Conservation (phyloP, 441 rosid species). For the Hypseocharis bilobata region DNA sequence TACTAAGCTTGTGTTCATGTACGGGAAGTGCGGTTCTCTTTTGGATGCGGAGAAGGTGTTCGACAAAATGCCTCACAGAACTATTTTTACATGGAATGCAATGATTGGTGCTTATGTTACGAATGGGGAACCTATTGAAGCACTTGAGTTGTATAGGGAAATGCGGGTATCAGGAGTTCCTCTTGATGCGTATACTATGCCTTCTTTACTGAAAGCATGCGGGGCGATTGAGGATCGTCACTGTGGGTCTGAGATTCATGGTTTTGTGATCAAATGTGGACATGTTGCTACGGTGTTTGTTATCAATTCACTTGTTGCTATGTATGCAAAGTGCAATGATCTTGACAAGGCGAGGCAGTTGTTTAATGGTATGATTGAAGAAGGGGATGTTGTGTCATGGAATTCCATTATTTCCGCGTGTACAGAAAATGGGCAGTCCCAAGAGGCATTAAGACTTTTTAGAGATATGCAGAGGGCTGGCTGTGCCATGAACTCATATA, state of each 20-base stretch:
- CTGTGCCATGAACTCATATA: slow-evolving; percentile 41
- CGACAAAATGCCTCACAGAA: slow-evolving; percentile 51
- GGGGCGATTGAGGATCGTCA: slow-evolving; percentile 31
- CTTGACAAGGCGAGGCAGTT: slow-evolving; percentile 47
- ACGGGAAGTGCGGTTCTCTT: slow-evolving; percentile 50
- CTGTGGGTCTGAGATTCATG: slow-evolving; percentile 54
- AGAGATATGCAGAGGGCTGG: slow-evolving; percentile 48
- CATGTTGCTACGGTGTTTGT: slow-evolving; percentile 34
- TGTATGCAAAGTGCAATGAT: slow-evolving; percentile 70
- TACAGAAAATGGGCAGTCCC: slow-evolving; percentile 35
- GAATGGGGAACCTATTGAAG: slow-evolving; percentile 35
- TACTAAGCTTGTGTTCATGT: slow-evolving; percentile 64
- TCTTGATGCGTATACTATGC: slow-evolving; percentile 52
- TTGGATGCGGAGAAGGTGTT: slow-evolving; percentile 52
- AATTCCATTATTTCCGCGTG: slow-evolving; percentile 65
- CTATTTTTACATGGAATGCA: slow-evolving; percentile 65
- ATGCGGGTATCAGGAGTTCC: slow-evolving; percentile 45
- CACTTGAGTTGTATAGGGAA: slow-evolving; percentile 38
- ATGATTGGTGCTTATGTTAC: slow-evolving; percentile 56
- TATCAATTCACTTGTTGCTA: slow-evolving; percentile 60
- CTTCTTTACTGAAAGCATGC: slow-evolving; percentile 55
- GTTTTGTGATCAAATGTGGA: slow-evolving; percentile 46
- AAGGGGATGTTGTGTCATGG: slow-evolving; percentile 62
- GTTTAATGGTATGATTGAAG: slow-evolving; percentile 39
- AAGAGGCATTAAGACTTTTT: slow-evolving; percentile 53